phyloP scores from a whole-genome alignment of 139 green algal genomes.

The Bryopsis sp. region DNA sequence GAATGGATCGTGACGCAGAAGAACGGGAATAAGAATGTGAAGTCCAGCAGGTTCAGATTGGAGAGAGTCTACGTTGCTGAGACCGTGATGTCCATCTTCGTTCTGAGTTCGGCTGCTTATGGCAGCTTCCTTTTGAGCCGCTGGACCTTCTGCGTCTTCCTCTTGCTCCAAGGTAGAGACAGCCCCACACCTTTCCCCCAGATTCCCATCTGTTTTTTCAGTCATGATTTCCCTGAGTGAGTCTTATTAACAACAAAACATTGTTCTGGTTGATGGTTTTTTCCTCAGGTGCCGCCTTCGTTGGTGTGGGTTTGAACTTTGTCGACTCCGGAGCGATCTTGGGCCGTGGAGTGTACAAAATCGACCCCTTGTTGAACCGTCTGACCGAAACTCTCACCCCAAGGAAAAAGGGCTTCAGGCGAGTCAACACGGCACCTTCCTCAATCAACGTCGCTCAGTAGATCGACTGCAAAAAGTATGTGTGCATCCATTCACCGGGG shows the following conservation, averaged over 20 bases:
- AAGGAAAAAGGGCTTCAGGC: too few species aligned
- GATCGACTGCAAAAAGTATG: too few species aligned
- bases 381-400: too few species aligned
- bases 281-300: conserved; percentile 22
- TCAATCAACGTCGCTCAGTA: too few species aligned
- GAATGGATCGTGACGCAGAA: conserved; percentile 87
- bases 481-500: too few species aligned
- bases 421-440: too few species aligned
- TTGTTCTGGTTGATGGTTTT: neutral
- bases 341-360: conserved; percentile 32
- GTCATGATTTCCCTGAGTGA: neutral
- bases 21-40: conserved; percentile 50
- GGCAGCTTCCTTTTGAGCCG: conserved; percentile 43
- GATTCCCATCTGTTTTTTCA: neutral
- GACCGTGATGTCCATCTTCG: conserved; percentile 49
- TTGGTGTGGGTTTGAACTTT: conserved; percentile 61
- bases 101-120: conserved; percentile 42
- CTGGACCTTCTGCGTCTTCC: conserved; percentile 53
- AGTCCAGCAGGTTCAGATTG: neutral
- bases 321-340: conserved; percentile 56
- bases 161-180: conserved; percentile 43
- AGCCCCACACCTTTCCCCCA: conserved; percentile 27
- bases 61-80: conserved; percentile 50
- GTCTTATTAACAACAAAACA: neutral
- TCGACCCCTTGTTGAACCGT: too few species aligned